Evolutionary conservation across 257 asterid species (phyloP).

Genomic region (Nicotiana tabacum): DNA sequence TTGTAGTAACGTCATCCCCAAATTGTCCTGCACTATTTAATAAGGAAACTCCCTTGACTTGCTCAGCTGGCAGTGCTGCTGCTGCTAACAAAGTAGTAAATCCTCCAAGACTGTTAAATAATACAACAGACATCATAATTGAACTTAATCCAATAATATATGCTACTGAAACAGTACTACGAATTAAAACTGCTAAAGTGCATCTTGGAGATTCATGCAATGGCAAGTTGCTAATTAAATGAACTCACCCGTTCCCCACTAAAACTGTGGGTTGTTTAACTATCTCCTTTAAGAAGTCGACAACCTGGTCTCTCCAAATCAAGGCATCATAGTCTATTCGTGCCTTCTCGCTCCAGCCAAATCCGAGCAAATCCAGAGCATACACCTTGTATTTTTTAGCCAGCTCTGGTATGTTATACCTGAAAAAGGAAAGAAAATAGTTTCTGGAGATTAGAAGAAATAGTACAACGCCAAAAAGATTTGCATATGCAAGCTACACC

Average conservation of each 20-base stretch:
- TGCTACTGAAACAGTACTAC: background rate
- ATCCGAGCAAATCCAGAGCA: conserved; percentile 85
- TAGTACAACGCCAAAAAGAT: background rate
- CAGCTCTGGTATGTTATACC: conserved; percentile 87
- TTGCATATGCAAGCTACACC: background rate
- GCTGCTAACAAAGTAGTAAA: conserved; percentile 86
- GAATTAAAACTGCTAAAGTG: background rate
- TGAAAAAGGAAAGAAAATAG: conserved; percentile 8
- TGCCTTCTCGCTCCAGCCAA: conserved; percentile 98
- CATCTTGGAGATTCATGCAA: background rate
- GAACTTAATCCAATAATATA: background rate
- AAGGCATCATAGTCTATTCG: conserved; percentile 77
- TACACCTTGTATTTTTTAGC: conserved; percentile 82
- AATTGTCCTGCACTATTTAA: conserved; percentile 84
- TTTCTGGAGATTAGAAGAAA: background rate
- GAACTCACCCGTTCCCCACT: conserved; percentile 77
- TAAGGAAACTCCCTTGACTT: conserved; percentile 68
- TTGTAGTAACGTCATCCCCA: conserved; percentile 41
- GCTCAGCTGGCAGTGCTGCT: conserved; percentile 46
- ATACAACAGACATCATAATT: background rate
- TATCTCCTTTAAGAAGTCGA: conserved; percentile 67
- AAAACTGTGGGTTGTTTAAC: conserved; percentile 81
- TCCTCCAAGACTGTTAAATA: conserved; percentile 80
- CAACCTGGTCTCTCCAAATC: conserved; percentile 91
- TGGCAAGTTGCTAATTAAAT: background rate